Evolutionary conservation across 805 yeast species (phyloP), one percentile per base, ranked within the genome.

Genomic region (Candida rishiriensis): DNA sequence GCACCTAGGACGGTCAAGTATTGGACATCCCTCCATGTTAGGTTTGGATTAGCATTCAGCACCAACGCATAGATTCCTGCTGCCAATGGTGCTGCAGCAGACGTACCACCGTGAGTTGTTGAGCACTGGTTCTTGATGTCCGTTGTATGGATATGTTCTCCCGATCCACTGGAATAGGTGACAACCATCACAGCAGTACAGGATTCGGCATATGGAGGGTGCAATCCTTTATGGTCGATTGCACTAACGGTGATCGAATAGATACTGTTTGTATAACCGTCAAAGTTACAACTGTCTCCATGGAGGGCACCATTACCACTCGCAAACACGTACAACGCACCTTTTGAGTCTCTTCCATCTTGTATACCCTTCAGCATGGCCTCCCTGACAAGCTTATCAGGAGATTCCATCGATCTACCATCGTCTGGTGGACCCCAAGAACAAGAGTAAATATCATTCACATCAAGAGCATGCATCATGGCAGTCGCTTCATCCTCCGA

Each of bases 401-500:
- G 99, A 3, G 79, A 93, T 41, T 87, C 89, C 74, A 93, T 78
- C 1, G 95, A 78, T 44, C 64, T 72, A 0, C 99, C 99, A 61
- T 91, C 87, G 63, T 93, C 99, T 3, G 88, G 77, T 2, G 99
- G 99, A 8, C 99, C 99, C 99, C 99, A 93, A 3, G 97, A 88
- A 64, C 99, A 93, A 3, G 96, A 87, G 62, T 89, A 93, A 34
- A 93, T 93, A 63, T 93, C 96, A 64, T 93, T 93, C 26, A 79
- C 76, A 49, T 88, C 90, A 50, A 85, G 68, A 0, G 81, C 90
- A 64, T 86, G 85, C 32, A 86, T 73, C 72, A 93, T 70, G 1
- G 98, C 85, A 2, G 85, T 79, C 0, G 98, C 98, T 64, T 93
- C 99, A 50, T 90, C 96, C 46, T 83, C 96, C 3, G 87, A 70